phyloP scores from a whole-genome alignment of 352 stramenopile species.

The Phytopythium aichiense region DNA sequence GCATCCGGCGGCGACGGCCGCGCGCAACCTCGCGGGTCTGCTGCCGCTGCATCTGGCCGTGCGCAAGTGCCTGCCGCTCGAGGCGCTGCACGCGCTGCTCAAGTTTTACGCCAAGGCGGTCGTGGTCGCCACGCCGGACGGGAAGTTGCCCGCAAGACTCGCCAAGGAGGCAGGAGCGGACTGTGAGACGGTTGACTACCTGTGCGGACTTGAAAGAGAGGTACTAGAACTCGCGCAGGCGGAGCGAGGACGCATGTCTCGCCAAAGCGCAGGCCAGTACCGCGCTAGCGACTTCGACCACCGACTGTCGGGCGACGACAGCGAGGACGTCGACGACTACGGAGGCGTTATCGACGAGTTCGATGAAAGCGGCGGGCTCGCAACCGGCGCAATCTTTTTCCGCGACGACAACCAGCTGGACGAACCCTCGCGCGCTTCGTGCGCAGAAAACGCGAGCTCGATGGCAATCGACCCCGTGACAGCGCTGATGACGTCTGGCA shows the following conservation, averaged over 20 bases:
- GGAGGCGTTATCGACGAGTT: background rate
- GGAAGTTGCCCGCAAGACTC: slow-evolving; percentile 36
- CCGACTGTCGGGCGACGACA: background rate
- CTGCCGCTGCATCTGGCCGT: slow-evolving; percentile 70
- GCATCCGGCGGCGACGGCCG: slow-evolving; percentile 30
- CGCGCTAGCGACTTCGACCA: background rate
- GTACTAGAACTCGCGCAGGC: slow-evolving; percentile 10
- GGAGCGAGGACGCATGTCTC: background rate
- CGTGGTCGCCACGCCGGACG: slow-evolving; percentile 40
- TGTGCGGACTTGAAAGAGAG: slow-evolving; percentile 38
- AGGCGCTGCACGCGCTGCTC: slow-evolving; percentile 60
- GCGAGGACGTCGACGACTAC: background rate
- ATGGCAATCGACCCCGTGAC: background rate
- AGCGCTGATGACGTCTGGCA: slow-evolving; percentile 11
- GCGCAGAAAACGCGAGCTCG: background rate
- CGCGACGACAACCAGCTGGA: background rate
- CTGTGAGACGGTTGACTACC: slow-evolving; percentile 19
- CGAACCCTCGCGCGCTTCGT: background rate
- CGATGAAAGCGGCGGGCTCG: background rate
- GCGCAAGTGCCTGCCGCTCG: slow-evolving; percentile 48
- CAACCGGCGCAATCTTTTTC: background rate
- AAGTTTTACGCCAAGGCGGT: slow-evolving; percentile 63
- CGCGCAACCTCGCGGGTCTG: slow-evolving; percentile 49
- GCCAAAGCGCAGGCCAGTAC: background rate
- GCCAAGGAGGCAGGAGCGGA: slow-evolving; percentile 36